These are phyloP conservation scores for Rhypophila decipiens DNA, from an alignment of 495 filamentous ascomycete species.

Conservation along the genomic window DNA sequence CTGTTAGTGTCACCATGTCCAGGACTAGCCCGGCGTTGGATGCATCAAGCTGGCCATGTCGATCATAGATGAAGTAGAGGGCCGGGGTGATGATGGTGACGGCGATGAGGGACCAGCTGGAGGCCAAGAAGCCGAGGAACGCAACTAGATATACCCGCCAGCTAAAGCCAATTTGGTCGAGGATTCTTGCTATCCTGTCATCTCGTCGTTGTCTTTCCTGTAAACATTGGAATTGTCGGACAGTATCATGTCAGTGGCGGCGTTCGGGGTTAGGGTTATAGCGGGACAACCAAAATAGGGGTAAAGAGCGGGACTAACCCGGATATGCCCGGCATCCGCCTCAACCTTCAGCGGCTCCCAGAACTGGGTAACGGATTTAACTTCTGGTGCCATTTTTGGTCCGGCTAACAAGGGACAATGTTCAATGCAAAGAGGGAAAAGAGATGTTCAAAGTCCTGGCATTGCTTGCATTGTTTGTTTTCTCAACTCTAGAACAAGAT, in stretches of 20 bases:
- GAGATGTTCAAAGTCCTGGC: too few relatives aligned
- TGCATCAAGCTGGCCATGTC: neutral
- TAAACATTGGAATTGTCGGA: neutral
- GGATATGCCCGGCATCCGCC: constrained; percentile 3
- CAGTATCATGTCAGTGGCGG: neutral
- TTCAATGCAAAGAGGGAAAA: too few relatives aligned
- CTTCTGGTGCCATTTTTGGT: too few relatives aligned
- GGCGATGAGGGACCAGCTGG: constrained; percentile 2
- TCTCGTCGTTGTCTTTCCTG: constrained; percentile 5
- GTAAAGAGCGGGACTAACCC: neutral
- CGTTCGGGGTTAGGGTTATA: neutral
- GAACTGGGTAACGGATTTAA: neutral
- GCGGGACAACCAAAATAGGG: neutral
- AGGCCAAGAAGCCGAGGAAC: constrained; percentile 4
- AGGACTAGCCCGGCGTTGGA: constrained; percentile 1
- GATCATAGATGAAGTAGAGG: constrained; percentile 2
- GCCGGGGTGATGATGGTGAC: constrained; percentile 7
- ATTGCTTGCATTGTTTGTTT: too few relatives aligned
- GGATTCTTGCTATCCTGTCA: constrained; percentile 5
- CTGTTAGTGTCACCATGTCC: constrained; percentile 38
- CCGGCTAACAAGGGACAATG: too few relatives aligned
- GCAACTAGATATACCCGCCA: constrained; percentile 4
- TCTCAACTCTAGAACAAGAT: too few relatives aligned
- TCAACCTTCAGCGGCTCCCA: neutral
- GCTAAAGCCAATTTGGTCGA: constrained; percentile 7